A percentile compares a stretch with the other conserved stretches of the same genome.
Evolutionary conservation across 352 stramenopile genomes (phyloP).

Genomic region (Globisporangium recalcitrans): DNA sequence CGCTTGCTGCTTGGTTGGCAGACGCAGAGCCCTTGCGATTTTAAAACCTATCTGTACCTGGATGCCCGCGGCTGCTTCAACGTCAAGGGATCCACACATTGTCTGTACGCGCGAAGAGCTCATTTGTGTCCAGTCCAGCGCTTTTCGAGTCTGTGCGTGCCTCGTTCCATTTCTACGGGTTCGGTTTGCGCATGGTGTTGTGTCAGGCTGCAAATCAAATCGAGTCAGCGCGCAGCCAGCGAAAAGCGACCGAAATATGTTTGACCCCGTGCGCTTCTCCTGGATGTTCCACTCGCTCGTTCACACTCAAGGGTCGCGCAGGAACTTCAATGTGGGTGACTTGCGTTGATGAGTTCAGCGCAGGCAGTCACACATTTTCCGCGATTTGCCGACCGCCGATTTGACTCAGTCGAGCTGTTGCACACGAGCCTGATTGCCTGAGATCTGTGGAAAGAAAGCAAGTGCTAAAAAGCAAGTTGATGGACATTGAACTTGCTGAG

Average conservation of each 20-base stretch:
- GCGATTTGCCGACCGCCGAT: neutral
- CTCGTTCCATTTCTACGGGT: constrained; percentile 7
- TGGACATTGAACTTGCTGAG: neutral
- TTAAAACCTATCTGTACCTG: neutral
- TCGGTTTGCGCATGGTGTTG: neutral
- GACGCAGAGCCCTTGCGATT: neutral
- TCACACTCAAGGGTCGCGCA: neutral
- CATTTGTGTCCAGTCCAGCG: neutral
- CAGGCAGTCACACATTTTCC: neutral
- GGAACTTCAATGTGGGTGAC: neutral
- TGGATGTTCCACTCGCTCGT: neutral
- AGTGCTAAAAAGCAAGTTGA: neutral
- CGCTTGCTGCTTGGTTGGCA: neutral
- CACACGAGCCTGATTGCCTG: neutral
- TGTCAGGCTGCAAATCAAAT: neutral
- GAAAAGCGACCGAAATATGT: neutral
- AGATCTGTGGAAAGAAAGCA: constrained; percentile 7
- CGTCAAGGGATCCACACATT: neutral
- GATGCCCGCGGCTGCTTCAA: neutral
- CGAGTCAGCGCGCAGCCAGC: neutral
- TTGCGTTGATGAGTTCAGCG: neutral
- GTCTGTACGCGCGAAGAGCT: too few relatives aligned
- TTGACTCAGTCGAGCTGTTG: neutral
- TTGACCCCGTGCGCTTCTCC: neutral
- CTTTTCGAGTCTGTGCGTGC: constrained; percentile 1